phyloP scores from a whole-genome alignment of 2,329 filamentous ascomycete genomes.

The Neonectria neomacrospora region DNA sequence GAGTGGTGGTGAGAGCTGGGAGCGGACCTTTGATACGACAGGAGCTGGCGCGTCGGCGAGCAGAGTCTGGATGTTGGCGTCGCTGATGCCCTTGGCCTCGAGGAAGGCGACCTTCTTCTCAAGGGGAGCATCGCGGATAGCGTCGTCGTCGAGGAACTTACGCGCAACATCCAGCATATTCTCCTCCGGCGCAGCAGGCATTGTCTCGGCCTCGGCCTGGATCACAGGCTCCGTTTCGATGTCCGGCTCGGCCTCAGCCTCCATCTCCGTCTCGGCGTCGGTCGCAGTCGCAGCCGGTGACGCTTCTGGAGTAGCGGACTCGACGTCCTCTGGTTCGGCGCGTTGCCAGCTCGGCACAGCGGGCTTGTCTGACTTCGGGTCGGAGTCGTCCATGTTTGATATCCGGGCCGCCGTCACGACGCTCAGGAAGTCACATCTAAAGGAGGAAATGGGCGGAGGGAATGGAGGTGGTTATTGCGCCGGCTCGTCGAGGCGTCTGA shows the following conservation, averaged over 20 bases:
- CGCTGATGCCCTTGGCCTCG: slow-evolving; percentile 76
- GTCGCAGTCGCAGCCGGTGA: slow-evolving; percentile 22
- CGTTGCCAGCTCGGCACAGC: slow-evolving; percentile 50
- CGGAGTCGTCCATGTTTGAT: slow-evolving; percentile 49
- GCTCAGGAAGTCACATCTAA: slow-evolving; percentile 1
- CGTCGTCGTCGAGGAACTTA: slow-evolving; percentile 79
- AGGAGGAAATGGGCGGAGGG: slow-evolving; percentile 5
- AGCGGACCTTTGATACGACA: slow-evolving; percentile 33
- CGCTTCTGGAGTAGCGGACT: slow-evolving; percentile 33
- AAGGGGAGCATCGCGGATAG: slow-evolving; percentile 73
- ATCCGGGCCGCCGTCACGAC: neutral
- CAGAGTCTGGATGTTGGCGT: slow-evolving; percentile 75
- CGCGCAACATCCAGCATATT: slow-evolving; percentile 70
- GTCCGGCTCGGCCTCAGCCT: neutral
- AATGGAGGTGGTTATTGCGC: slow-evolving; percentile 1
- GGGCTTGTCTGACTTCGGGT: slow-evolving; percentile 41
- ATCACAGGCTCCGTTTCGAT: slow-evolving; percentile 3
- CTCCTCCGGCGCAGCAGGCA: slow-evolving; percentile 28
- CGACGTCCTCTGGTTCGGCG: slow-evolving; percentile 31
- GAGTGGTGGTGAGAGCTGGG: neutral
- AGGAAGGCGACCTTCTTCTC: slow-evolving; percentile 83
- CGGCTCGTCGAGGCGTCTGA: slow-evolving; percentile 28
- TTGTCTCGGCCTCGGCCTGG: neutral
- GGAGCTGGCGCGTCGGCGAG: slow-evolving; percentile 53
- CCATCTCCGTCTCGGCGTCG: slow-evolving; percentile 17